Evolutionary conservation across 257 asterid genomes (phyloP).

Genomic region (Verbena officinalis): DNA sequence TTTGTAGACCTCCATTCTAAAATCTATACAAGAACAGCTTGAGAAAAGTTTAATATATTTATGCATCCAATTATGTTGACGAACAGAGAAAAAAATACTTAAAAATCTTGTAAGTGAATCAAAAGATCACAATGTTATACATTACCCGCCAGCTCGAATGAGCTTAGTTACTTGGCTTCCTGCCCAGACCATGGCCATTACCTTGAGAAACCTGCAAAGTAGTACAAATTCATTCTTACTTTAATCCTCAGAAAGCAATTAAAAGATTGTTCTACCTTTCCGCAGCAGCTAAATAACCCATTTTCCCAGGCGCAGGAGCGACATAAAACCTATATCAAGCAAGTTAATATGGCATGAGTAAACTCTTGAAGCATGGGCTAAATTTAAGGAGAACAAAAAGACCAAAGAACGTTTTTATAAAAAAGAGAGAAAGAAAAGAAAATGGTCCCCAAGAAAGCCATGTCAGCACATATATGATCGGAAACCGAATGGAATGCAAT

Average conservation of each 20-base stretch:
- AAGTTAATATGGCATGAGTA: constrained; percentile 13
- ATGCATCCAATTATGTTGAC: too few relatives aligned
- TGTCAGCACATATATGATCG: not conserved
- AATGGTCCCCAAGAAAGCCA: not conserved
- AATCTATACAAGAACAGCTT: not conserved
- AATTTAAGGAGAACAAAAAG: not conserved
- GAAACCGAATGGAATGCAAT: not conserved
- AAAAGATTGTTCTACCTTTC: constrained; percentile 53
- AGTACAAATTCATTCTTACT: constrained; percentile 13
- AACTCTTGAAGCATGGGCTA: constrained; percentile 15
- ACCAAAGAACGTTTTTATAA: too few relatives aligned
- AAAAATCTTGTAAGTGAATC: constrained; percentile 10
- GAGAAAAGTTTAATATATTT: too few relatives aligned
- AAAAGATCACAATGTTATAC: too few relatives aligned
- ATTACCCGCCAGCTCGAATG: constrained; percentile 94
- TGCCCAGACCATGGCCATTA: constrained; percentile 99
- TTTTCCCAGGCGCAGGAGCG: constrained; percentile 79
- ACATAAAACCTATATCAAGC: constrained; percentile 66
- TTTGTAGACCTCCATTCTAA: not conserved
- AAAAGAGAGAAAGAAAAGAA: too few relatives aligned
- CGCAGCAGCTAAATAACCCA: constrained; percentile 84
- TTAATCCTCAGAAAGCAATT: constrained; percentile 12
- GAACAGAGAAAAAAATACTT: constrained; percentile 1
- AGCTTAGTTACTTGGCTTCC: constrained; percentile 98
- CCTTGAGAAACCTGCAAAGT: constrained; percentile 80